Evolutionary conservation across 176 grass and related monocot genomes (phyloP).

Genomic region (Hordeum marinum): DNA sequence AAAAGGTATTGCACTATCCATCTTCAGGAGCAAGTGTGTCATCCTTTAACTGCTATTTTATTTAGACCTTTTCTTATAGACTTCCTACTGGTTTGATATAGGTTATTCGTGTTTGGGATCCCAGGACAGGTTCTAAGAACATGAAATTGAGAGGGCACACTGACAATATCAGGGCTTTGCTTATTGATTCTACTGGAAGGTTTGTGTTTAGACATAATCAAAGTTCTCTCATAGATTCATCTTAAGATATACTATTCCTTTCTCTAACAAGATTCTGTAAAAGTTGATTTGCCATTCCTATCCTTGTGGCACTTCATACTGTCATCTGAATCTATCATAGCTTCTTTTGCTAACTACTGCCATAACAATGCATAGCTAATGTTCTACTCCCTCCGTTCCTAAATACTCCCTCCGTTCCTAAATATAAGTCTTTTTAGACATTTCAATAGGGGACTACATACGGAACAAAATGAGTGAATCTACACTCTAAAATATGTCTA

Average conservation of each 20-base stretch:
- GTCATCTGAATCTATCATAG: neutral
- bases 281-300: neutral
- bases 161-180: constrained; percentile 89
- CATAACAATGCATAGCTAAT: neutral
- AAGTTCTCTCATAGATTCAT: constrained; percentile 24
- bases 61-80: neutral
- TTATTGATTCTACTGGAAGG: constrained; percentile 91
- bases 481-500: no score
- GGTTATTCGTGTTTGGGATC: constrained; percentile 93
- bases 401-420: no score
- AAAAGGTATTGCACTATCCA: constrained; percentile 58
- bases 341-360: neutral
- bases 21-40: neutral
- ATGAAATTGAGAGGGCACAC: constrained; percentile 97
- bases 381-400: neutral
- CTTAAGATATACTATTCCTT: neutral
- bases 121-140: constrained; percentile 79
- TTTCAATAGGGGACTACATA: no score
- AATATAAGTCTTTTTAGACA: no score
- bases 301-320: neutral
- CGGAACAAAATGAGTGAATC: no score
- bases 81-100: constrained; percentile 29
- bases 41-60: neutral
- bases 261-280: neutral
- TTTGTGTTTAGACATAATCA: constrained; percentile 37